A percentile compares a stretch with the other conserved stretches of the same genome.
Conservation (phyloP, 805 yeast species). For the Candida boidinii region DNA sequence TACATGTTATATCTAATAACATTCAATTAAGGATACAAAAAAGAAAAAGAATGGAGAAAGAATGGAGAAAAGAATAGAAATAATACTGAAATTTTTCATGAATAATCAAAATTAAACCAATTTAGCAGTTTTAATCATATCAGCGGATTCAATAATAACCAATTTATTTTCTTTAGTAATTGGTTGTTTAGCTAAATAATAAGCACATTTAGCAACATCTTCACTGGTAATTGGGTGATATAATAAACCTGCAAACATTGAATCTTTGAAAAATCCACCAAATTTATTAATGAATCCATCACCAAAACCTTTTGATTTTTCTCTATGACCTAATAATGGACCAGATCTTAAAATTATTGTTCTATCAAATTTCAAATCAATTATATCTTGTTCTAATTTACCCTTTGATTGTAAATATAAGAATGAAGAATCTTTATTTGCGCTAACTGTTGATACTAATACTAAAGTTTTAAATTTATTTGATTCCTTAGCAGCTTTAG, state of each 20-base stretch:
- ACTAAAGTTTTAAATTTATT: slow-evolving; percentile 60
- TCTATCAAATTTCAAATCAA: slow-evolving; percentile 54
- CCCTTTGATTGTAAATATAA: slow-evolving; percentile 68
- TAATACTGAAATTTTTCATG: no score
- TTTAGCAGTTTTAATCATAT: slow-evolving; percentile 14
- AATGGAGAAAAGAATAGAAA: no score
- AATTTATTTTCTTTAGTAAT: slow-evolving; percentile 16
- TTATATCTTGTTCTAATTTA: slow-evolving; percentile 59
- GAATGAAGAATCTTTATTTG: slow-evolving; percentile 46
- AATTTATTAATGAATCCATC: slow-evolving; percentile 21
- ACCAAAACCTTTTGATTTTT: slow-evolving; percentile 27
- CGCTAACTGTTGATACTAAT: slow-evolving; percentile 60
- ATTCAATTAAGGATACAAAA: no score
- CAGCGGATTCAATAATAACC: slow-evolving; percentile 11
- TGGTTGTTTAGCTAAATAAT: slow-evolving; percentile 14
- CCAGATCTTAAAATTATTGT: slow-evolving; percentile 80
- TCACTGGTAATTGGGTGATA: slow-evolving; percentile 50
- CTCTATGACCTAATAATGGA: slow-evolving; percentile 55
- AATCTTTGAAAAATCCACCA: slow-evolving; percentile 24
- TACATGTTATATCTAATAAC: no score
- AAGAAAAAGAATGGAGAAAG: no score
- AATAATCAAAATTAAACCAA: no score
- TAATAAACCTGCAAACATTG: slow-evolving; percentile 21
- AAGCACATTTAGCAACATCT: slow-evolving; percentile 54
- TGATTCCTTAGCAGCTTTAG: slow-evolving; percentile 62